Percentiles rank a stretch among this genome's conserved stretches.
These are phyloP conservation scores for Talaromyces sp. DNA, from an alignment of 2,329 filamentous ascomycete species.

Conservation along the genomic window DNA sequence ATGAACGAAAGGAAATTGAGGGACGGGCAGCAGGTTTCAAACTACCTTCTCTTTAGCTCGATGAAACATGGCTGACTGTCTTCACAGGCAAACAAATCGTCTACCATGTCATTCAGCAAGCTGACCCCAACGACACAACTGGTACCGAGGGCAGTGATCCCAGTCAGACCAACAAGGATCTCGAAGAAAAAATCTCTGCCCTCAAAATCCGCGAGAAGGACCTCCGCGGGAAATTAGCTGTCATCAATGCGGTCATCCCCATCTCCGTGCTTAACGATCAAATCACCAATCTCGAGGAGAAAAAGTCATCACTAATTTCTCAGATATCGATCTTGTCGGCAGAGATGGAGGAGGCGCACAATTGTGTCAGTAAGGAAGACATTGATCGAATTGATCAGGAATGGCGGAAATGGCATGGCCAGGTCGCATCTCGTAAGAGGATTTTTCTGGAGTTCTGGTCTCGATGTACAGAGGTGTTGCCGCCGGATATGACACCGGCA, in stretches of 20 bases:
- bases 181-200: slow-evolving; percentile 42
- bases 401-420: slow-evolving; percentile 42
- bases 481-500: slow-evolving; percentile 43
- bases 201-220: slow-evolving; percentile 47
- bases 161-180: slow-evolving; percentile 38
- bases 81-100: slow-evolving; percentile 56
- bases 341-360: background rate
- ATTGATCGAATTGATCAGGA: slow-evolving; percentile 43
- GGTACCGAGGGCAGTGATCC: slow-evolving; percentile 49
- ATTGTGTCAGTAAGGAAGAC: slow-evolving; percentile 46
- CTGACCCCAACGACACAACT: slow-evolving; percentile 43
- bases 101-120: slow-evolving; percentile 54
- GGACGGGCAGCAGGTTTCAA: slow-evolving; percentile 49
- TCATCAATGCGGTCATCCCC: slow-evolving; percentile 46
- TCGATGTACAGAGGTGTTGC: slow-evolving; percentile 44
- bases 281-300: slow-evolving; percentile 41
- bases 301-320: slow-evolving; percentile 40
- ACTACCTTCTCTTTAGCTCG: background rate
- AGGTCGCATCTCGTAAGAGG: slow-evolving; percentile 40
- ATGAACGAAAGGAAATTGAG: slow-evolving; percentile 56
- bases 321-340: slow-evolving; percentile 25
- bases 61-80: background rate
- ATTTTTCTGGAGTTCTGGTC: slow-evolving; percentile 51
- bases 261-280: slow-evolving; percentile 46
- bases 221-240: slow-evolving; percentile 44